Evolutionary conservation across 768 basidiomycete species (phyloP), one percentile per base, ranked within the genome.

Genomic region (Lactarius hengduanensis): DNA sequence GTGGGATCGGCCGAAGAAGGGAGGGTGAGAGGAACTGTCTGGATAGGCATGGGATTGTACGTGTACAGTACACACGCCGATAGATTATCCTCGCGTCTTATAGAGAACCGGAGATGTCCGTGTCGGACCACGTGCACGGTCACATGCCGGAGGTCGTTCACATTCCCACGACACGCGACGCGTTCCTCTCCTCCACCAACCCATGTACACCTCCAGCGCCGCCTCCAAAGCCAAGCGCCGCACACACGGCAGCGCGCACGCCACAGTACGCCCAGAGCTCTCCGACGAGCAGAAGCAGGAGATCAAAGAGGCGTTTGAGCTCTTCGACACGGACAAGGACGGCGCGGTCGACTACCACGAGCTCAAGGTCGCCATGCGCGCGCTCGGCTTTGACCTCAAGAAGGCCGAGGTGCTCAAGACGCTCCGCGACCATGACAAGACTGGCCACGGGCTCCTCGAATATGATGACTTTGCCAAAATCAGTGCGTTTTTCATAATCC

Each of bases 281-380:
- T 83, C 88, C 10, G 92, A 94, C 55, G 92, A 94, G 75, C 92
- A 94, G 73, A 92, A 92, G 72, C 92, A 94, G 72, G 97, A 99
- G 78, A 96, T 98, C 63, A 95, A 95, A 77, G 97, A 99, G 74
- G 97, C 97, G 0, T 99, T 99, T 73, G 96, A 98, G 77, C 88
- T 99, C 62, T 99, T 99, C 75, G 97, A 99, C 79, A 92, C 95
- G 55, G 97, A 99, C 83, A 97, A 98, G 81, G 97, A 99, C 74
- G 93, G 93, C 40, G 87, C 84, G 60, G 82, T 98, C 64, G 97
- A 98, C 79, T 98, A 98, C 78, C 97, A 99, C 79, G 97, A 99
- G 76, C 84, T 98, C 73, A 99, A 98, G 78, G 97, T 99, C 73
- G 95, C 96, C 60, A 96, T 99, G 93, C 85, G 97, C 55, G 97